Evolutionary conservation across 768 basidiomycete genomes (phyloP).

Genomic region (Suillus fuscotomentosus): DNA sequence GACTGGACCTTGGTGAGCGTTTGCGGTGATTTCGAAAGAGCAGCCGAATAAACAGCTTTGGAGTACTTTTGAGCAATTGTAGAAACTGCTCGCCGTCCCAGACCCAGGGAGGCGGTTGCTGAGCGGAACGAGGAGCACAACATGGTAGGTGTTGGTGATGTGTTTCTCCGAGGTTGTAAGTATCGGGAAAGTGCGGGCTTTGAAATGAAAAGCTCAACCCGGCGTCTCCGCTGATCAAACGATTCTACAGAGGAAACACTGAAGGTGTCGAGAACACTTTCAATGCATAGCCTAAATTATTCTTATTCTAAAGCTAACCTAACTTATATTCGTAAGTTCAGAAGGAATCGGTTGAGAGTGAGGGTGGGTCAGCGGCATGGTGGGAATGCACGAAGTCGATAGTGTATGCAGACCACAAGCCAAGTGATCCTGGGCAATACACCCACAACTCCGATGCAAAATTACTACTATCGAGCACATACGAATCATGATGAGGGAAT

Average conservation of each 20-base stretch:
- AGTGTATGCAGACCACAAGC: not conserved
- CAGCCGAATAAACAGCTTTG: constrained; percentile 77
- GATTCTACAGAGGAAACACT: not conserved
- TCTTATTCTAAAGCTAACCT: not conserved
- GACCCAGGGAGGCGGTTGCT: constrained; percentile 41
- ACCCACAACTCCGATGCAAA: not conserved
- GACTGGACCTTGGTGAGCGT: constrained; percentile 82
- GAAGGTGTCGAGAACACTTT: not conserved
- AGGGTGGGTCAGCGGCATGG: not conserved
- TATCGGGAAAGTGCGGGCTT: constrained; percentile 4
- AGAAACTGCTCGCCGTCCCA: constrained; percentile 73
- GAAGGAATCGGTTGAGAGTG: not conserved
- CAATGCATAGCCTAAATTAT: not conserved
- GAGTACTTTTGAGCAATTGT: constrained; percentile 83
- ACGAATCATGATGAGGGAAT: not conserved
- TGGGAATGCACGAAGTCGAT: not conserved
- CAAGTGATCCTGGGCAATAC: not conserved
- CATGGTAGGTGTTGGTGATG: constrained; percentile 39
- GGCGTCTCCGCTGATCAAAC: not conserved
- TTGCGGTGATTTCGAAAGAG: constrained; percentile 79
- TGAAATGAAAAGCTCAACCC: constrained; percentile 5
- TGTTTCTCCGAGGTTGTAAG: not conserved
- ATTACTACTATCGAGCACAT: not conserved
- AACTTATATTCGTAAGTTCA: not conserved
- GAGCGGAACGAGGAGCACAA: constrained; percentile 56